A percentile compares a stretch with the other conserved stretches of the same genome.
These are phyloP conservation scores for Monosporascus sp. DNA, from an alignment of 2,329 filamentous ascomycete genomes.

Conservation along the genomic window DNA sequence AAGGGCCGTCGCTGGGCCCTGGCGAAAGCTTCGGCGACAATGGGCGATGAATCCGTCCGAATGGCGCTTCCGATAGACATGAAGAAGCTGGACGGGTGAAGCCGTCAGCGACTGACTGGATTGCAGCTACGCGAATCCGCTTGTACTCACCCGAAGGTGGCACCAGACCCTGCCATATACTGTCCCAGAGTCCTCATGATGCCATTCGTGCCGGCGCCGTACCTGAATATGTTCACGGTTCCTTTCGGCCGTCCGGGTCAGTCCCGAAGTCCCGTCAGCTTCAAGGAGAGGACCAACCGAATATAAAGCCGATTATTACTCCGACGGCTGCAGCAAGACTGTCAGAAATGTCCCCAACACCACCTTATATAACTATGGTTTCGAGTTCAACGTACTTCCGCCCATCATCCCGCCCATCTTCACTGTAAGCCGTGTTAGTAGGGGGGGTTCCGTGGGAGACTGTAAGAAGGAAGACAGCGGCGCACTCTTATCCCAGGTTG, in stretches of 20 bases:
- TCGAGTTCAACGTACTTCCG: constrained; percentile 64
- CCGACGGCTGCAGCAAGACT: constrained; percentile 66
- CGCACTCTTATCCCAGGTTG: constrained; percentile 65
- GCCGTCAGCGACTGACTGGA: constrained; percentile 11
- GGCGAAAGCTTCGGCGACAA: constrained; percentile 69
- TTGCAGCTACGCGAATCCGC: background rate
- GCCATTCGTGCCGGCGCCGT: constrained; percentile 87
- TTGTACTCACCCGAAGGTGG: constrained; percentile 79
- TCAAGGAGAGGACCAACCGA: constrained; percentile 53
- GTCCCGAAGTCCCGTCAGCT: constrained; percentile 1
- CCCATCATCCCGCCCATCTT: constrained; percentile 99
- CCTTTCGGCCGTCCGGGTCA: constrained; percentile 44
- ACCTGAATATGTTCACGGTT: constrained; percentile 90
- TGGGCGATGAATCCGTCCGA: constrained; percentile 79
- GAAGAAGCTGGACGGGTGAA: constrained; percentile 62
- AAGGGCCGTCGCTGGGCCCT: constrained; percentile 70
- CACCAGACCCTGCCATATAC: constrained; percentile 92
- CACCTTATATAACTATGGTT: background rate
- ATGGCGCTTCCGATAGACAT: constrained; percentile 99
- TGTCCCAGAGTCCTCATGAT: constrained; percentile 92
- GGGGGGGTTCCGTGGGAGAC: constrained; percentile 3
- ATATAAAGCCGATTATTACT: constrained; percentile 95
- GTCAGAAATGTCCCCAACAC: constrained; percentile 4
- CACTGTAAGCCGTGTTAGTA: constrained; percentile 49
- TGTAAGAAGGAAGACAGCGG: background rate